These are phyloP conservation scores for Verticillium nubilum DNA, from an alignment of 2,329 filamentous ascomycete species.

Conservation along the genomic window DNA sequence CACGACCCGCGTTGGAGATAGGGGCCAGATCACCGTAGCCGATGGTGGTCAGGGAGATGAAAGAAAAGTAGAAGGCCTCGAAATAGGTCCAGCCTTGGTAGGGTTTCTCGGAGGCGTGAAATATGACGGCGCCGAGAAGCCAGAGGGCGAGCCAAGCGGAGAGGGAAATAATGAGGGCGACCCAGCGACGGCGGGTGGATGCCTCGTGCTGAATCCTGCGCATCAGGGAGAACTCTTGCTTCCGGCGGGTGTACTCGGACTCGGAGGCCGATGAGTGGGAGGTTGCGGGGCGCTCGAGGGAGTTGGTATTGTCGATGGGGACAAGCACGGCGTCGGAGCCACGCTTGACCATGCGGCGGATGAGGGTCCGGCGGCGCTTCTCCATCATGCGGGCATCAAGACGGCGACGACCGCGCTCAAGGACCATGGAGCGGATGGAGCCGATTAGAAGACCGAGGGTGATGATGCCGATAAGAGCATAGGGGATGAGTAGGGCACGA, in stretches of 20 bases:
- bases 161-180: slow-evolving; percentile 62
- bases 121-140: slow-evolving; percentile 74
- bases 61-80: slow-evolving; percentile 78
- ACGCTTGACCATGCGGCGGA: slow-evolving; percentile 38
- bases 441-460: slow-evolving; percentile 79
- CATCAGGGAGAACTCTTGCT: slow-evolving; percentile 74
- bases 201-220: slow-evolving; percentile 68
- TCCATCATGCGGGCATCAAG: slow-evolving; percentile 55
- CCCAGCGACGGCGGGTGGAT: slow-evolving; percentile 65
- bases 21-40: slow-evolving; percentile 81
- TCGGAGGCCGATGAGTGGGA: neutral
- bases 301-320: slow-evolving; percentile 31
- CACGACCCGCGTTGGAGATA: slow-evolving; percentile 69
- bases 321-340: slow-evolving; percentile 43
- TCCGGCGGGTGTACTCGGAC: slow-evolving; percentile 54
- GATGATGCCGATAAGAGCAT: slow-evolving; percentile 76
- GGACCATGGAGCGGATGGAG: slow-evolving; percentile 63
- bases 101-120: slow-evolving; percentile 45
- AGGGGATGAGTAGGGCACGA: slow-evolving; percentile 73
- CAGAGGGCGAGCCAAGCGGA: slow-evolving; percentile 69
- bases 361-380: slow-evolving; percentile 45
- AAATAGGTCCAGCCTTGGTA: slow-evolving; percentile 70
- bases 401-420: slow-evolving; percentile 50
- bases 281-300: slow-evolving; percentile 2
- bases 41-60: slow-evolving; percentile 71